A percentile compares a stretch with the other conserved stretches of the same genome.
These are phyloP conservation scores for Tylopilus sp. DNA, from an alignment of 768 basidiomycete species.

Conservation along the genomic window DNA sequence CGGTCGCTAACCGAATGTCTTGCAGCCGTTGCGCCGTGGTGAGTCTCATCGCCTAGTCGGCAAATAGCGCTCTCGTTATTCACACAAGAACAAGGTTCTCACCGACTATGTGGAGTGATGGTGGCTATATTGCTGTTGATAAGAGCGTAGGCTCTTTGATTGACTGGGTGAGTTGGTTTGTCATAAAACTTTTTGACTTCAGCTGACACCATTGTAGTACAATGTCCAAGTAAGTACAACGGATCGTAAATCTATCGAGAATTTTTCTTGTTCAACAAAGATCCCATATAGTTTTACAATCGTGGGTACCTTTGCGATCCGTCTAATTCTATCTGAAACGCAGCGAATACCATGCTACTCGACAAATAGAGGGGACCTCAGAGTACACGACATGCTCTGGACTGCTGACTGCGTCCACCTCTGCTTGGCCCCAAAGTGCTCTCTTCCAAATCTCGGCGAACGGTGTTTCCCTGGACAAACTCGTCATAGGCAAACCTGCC, in stretches of 20 bases:
- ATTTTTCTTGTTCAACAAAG: background rate
- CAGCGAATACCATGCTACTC: background rate
- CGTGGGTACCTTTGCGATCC: no score
- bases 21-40: slow-evolving; percentile 21
- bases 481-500: slow-evolving; percentile 76
- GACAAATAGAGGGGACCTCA: slow-evolving; percentile 30
- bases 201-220: slow-evolving; percentile 6
- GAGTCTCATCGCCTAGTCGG: background rate
- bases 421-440: slow-evolving; percentile 40
- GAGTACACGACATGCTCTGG: slow-evolving; percentile 39
- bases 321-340: background rate
- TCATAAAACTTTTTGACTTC: background rate
- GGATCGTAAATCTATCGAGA: no score
- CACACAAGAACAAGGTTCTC: slow-evolving; percentile 14
- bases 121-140: slow-evolving; percentile 9
- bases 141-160: background rate
- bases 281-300: slow-evolving; percentile 24
- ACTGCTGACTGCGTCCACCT: slow-evolving; percentile 39
- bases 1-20: background rate
- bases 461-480: slow-evolving; percentile 58
- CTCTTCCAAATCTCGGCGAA: slow-evolving; percentile 49
- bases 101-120: slow-evolving; percentile 16
- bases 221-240: slow-evolving; percentile 37
- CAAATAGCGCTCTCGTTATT: background rate
- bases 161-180: background rate